phyloP scores from a whole-genome alignment of 2,329 filamentous ascomycete species.

The Paecilomyces fulvus region DNA sequence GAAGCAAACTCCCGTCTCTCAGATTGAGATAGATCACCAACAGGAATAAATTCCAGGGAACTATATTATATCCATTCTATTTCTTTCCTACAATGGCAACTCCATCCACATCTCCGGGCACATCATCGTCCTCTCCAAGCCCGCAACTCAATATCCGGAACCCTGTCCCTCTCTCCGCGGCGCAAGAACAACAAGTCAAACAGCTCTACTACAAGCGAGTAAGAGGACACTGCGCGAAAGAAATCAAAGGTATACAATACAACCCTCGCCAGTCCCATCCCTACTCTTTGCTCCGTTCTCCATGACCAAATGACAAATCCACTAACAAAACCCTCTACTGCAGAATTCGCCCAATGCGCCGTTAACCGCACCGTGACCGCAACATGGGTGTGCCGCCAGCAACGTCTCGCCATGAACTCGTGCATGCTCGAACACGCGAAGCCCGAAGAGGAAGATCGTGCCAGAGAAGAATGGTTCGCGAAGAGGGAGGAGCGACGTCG shows the following conservation, averaged over 20 bases:
- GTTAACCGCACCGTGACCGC: constrained; percentile 77
- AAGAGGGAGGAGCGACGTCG: constrained; percentile 61
- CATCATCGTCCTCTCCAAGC: constrained; percentile 7
- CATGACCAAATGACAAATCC: constrained; percentile 1
- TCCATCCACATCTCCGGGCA: constrained; percentile 12
- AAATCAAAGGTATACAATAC: constrained; percentile 66
- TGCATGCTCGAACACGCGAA: constrained; percentile 89
- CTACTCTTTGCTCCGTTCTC: neutral
- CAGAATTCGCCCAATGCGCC: constrained; percentile 89
- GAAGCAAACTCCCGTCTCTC: neutral
- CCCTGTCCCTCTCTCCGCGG: constrained; percentile 72
- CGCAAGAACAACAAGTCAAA: constrained; percentile 73
- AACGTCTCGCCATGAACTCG: constrained; percentile 79
- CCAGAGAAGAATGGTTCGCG: constrained; percentile 89
- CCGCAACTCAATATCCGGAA: constrained; percentile 48
- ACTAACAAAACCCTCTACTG: constrained; percentile 3
- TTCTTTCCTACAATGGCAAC: constrained; percentile 8
- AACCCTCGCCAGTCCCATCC: neutral
- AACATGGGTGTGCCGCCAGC: constrained; percentile 72
- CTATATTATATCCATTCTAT: neutral
- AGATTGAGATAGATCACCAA: neutral
- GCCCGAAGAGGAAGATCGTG: constrained; percentile 74
- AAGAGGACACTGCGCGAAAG: constrained; percentile 62
- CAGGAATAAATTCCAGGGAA: neutral
- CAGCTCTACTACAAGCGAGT: constrained; percentile 76